Percentiles rank a stretch among this genome's conserved stretches.
Evolutionary conservation across 768 basidiomycete species (phyloP).

Genomic region (Suillus clintonianus): DNA sequence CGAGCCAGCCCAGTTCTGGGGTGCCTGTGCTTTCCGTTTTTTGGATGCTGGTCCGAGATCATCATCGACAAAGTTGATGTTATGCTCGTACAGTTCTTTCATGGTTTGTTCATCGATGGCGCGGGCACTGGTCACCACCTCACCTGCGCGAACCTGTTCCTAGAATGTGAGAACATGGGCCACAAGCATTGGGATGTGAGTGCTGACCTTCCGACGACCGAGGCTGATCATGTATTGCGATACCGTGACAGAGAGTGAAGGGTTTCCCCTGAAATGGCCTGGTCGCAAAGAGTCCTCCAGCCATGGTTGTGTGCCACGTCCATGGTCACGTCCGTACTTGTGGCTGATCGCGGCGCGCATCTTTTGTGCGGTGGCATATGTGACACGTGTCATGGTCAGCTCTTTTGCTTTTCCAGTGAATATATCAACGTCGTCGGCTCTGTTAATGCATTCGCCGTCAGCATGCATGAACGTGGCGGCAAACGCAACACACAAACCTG

Average conservation of each 20-base stretch:
- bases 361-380: slow-evolving; percentile 16
- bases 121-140: slow-evolving; percentile 22
- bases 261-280: too few relatives aligned
- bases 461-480: too few relatives aligned
- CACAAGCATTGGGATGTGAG: too few relatives aligned
- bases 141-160: slow-evolving; percentile 15
- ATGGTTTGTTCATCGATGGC: slow-evolving; percentile 22
- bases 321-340: slow-evolving; percentile 10
- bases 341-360: slow-evolving; percentile 25
- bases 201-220: slow-evolving; percentile 18
- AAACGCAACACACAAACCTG: slow-evolving; percentile 19
- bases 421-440: slow-evolving; percentile 12
- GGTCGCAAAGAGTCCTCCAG: too few relatives aligned
- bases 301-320: slow-evolving; percentile 15
- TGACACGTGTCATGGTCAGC: not conserved
- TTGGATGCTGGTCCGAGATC: not conserved
- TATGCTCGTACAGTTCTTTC: slow-evolving; percentile 16
- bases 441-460: too few relatives aligned
- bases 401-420: slow-evolving; percentile 11
- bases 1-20: slow-evolving; percentile 19
- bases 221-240: slow-evolving; percentile 28
- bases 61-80: too few relatives aligned
- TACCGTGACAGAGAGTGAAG: slow-evolving; percentile 17
- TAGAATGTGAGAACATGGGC: too few relatives aligned
- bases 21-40: too few relatives aligned